Conservation (phyloP, 768 basidiomycete genomes). For the Tephrocybe sp. region DNA sequence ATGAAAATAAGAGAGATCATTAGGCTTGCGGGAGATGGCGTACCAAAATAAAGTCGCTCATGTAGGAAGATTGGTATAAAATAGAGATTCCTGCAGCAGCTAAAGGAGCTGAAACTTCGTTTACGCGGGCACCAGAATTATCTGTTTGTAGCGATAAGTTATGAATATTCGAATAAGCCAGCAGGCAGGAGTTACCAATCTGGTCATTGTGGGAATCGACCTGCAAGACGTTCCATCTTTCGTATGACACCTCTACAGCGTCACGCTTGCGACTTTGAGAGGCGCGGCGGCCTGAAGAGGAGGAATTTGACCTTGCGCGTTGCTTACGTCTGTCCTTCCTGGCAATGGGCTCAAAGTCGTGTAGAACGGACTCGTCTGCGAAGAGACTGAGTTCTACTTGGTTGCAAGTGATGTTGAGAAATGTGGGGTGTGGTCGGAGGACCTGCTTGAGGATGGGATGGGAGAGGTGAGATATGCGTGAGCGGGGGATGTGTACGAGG, state of each 20-base stretch:
- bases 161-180: conserved; percentile 3
- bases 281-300: conserved; percentile 24
- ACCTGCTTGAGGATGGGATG: conserved; percentile 67
- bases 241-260: conserved; percentile 66
- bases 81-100: conserved; percentile 79
- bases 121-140: conserved; percentile 68
- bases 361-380: conserved; percentile 53
- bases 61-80: conserved; percentile 79
- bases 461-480: conserved; percentile 56
- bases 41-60: conserved; percentile 81
- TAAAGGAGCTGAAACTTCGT: conserved; percentile 73
- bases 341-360: conserved; percentile 62
- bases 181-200: conserved; percentile 43
- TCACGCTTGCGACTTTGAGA: conserved; percentile 33
- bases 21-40: conserved; percentile 21
- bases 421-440: conserved; percentile 61
- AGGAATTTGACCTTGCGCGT: conserved; percentile 41
- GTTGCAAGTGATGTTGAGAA: conserved; percentile 77
- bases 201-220: conserved; percentile 77
- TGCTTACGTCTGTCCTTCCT: conserved; percentile 50
- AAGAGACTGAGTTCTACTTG: conserved; percentile 77
- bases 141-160: conserved; percentile 33
- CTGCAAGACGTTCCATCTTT: conserved; percentile 77
- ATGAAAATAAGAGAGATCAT: conserved; percentile 10
- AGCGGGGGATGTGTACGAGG: conserved; percentile 72